Base-by-base conservation (phyloP, 2,329 filamentous ascomycete species). In the Lanzia echinophila region DNA sequence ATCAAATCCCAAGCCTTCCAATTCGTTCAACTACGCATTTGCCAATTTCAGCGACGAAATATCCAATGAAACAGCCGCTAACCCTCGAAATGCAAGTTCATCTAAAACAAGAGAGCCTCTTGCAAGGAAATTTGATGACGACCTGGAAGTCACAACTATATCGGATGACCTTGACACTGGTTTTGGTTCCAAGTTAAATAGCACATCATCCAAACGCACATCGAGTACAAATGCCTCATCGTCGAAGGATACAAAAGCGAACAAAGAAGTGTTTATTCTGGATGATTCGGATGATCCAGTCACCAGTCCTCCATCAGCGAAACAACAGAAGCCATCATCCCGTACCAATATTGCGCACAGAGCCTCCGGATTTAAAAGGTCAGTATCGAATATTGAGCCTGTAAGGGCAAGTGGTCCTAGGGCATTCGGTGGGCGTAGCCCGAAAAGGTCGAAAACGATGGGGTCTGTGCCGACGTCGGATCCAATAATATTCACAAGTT, bases 91-190 rank as follows among this genome's bases (percentile, higher is more conserved):
- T 22, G 19, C 20, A 24, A 44, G 8, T 20, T 44, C 22, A 12
- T 42, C 19, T 13, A 42, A 42, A 42, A 19, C n/a, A 22, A 42
- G 39, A 42, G 39, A 42, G 22, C 39, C 39, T 12, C 39, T 42
- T 39, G 36, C 36, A 17, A 17, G 2, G 6, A 39, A 39, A 10
- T 15, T 51, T 5, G 49, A 45, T 6, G 34, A 47, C 24, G 43
- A 33, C 17, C 47, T 53, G 19, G 20, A 32, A 24, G 6, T 44
- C 28, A 41, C 49, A 24, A 34, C 47, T 31, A 33, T 38, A 20
- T 54, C 54, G n/a, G 54, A 57, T 39, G 74, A 76, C 42, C 74
- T 73, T 47, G 72, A 76, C 41, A 69, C 66, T 7, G 73, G 70
- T 0, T 65, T 69, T 4, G 50, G 22, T 10, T 52, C 50, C n/a